Evolutionary conservation across 306 rosid species (phyloP).

Genomic region (Malus sylvestris): DNA sequence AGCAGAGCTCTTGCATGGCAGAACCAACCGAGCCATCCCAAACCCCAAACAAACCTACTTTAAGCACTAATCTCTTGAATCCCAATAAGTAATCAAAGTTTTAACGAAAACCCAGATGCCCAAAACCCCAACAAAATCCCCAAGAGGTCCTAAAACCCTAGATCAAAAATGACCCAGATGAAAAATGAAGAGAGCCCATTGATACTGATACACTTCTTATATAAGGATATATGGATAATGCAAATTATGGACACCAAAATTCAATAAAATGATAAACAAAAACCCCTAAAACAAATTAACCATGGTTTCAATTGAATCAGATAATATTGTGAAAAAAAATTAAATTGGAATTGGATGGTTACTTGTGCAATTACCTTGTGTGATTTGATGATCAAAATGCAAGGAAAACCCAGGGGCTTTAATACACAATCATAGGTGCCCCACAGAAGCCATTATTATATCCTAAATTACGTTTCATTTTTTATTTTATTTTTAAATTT

Average conservation of each 20-base stretch:
- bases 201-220: constrained; percentile 1
- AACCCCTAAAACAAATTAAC: neutral
- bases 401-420: neutral
- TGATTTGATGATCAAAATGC: constrained; percentile 19
- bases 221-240: constrained; percentile 32
- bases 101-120: constrained; percentile 20
- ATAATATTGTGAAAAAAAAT: neutral
- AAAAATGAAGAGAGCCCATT: constrained; percentile 4
- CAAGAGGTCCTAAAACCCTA: constrained; percentile 26
- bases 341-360: neutral
- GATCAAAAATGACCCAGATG: constrained; percentile 22
- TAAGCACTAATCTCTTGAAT: neutral
- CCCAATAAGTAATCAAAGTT: neutral
- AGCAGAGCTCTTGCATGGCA: constrained; percentile 39
- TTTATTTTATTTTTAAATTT: neutral
- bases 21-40: constrained; percentile 51
- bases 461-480: neutral
- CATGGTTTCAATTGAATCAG: neutral
- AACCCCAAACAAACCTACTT: constrained; percentile 19
- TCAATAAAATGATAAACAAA: constrained; percentile 14
- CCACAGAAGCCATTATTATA: constrained; percentile 1
- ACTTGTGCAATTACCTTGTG: constrained; percentile 13
- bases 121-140: constrained; percentile 17
- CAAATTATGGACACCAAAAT: constrained; percentile 40
- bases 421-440: neutral